Percentiles rank a stretch among this genome's conserved stretches.
Conservation (phyloP, 768 basidiomycete genomes). For the Tylopilus rubrobrunneus region DNA sequence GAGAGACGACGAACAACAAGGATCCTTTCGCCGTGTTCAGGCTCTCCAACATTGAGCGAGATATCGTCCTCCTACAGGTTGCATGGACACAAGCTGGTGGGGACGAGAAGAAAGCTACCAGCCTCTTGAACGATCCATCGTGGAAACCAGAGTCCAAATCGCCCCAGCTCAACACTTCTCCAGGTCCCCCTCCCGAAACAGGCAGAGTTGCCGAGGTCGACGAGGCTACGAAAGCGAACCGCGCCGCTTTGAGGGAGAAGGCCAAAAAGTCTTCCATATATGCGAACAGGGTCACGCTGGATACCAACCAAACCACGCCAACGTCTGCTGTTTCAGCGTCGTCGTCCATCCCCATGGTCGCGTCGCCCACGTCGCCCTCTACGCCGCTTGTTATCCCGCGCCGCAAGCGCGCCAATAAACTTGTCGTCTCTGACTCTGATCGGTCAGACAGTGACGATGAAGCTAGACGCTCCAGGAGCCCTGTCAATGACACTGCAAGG, state of each 20-base stretch:
- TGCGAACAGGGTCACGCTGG: constrained; percentile 56
- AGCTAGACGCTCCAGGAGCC: constrained; percentile 29
- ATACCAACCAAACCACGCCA: constrained; percentile 43
- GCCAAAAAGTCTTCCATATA: constrained; percentile 84
- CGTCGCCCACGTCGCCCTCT: constrained; percentile 37
- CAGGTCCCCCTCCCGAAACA: constrained; percentile 31
- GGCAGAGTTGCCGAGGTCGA: constrained; percentile 72
- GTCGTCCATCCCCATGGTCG: constrained; percentile 30
- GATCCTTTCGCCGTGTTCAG: constrained; percentile 52
- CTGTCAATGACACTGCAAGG: constrained; percentile 40
- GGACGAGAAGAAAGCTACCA: constrained; percentile 58
- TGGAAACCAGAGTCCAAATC: constrained; percentile 42
- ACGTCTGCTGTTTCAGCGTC: constrained; percentile 20
- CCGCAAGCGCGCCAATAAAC: constrained; percentile 52
- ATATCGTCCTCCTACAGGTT: constrained; percentile 42
- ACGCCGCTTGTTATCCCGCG: constrained; percentile 42
- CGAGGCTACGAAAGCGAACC: constrained; percentile 64
- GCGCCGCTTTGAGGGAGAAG: constrained; percentile 65
- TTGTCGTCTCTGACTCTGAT: constrained; percentile 63
- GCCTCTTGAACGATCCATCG: constrained; percentile 50
- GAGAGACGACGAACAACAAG: constrained; percentile 17
- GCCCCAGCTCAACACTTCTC: constrained; percentile 2
- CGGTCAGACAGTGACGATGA: constrained; percentile 48
- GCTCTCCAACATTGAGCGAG: constrained; percentile 52
- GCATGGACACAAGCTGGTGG: constrained; percentile 65